Evolutionary conservation across 805 yeast genomes (phyloP), one percentile per base, ranked within the genome.

Genomic region (Zygotorulaspora chibaensis): DNA sequence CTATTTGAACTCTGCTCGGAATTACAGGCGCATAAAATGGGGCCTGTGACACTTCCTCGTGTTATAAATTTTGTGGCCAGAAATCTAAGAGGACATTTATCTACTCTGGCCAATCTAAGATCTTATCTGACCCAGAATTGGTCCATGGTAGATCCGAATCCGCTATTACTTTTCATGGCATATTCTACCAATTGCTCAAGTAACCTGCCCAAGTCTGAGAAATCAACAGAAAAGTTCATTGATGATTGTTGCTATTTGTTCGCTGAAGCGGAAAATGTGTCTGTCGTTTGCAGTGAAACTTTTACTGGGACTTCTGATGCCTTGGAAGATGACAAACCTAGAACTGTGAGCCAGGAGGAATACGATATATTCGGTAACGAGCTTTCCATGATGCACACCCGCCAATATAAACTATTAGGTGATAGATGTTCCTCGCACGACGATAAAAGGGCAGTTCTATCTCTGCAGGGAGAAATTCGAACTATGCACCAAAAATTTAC

Each of bases 271-370:
- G 48, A 45, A 27, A 46, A 43, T 15, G 31, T 38, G 12, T 20
- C 20, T 26, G 36, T 41, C 12, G 33, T 27, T 18, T 13, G 34
- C 5, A 27, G 16, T 10, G 27, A 33, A 16, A 10, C 8, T 12
- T 20, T 13, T 20, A 3, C 26, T 3, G 16, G 18, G 30, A 33
- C 5, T n/a, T 13, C 96, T 62, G 88, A 89, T 63, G 95, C 95
- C 58, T 72, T 90, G 31, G 87, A 95, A 43, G 96, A 96, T 33
- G 96, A 90, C 70, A 89, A 89, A 71, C 96, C 96, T 50, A 96
- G 89, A 70, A 96, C 89, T 63, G 83, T 95, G 34, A 96, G 96
- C 50, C 76, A 89, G 56, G 84, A 79, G 62, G 96, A 89, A 69
- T 80, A 89, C 65, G 95, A 96, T 43, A 95, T 28, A 9, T 51